Conservation (phyloP, 2,329 filamentous ascomycete genomes). For the Nothophoma quercina region DNA sequence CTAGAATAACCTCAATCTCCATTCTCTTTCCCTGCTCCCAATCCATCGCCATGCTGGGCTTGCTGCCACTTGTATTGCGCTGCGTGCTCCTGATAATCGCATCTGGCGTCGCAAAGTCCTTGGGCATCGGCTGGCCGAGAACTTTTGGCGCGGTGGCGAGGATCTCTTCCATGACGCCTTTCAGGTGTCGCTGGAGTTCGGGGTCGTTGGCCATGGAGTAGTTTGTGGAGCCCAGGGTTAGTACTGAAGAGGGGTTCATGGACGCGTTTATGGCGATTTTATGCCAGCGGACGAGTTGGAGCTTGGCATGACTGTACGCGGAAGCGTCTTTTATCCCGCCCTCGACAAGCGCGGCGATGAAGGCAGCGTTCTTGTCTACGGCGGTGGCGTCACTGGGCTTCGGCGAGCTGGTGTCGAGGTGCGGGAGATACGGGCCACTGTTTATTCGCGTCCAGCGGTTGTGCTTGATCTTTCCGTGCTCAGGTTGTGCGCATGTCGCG, state of each 20-base stretch:
- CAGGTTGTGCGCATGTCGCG: conserved; percentile 71
- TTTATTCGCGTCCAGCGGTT: conserved; percentile 78
- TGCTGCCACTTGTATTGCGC: conserved; percentile 67
- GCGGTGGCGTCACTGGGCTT: conserved; percentile 43
- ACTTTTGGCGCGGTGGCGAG: conserved; percentile 69
- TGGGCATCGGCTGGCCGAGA: conserved; percentile 67
- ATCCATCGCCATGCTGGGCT: conserved; percentile 71
- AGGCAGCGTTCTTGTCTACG: conserved; percentile 55
- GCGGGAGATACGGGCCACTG: conserved; percentile 69
- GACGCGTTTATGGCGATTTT: conserved; percentile 79
- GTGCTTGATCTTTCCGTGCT: conserved; percentile 69
- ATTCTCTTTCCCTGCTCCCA: conserved; percentile 71
- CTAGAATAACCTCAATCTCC: conserved; percentile 76
- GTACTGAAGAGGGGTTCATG: conserved; percentile 76
- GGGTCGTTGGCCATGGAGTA: conserved; percentile 70
- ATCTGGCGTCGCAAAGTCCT: conserved; percentile 67
- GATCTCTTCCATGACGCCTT: conserved; percentile 74
- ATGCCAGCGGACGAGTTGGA: conserved; percentile 77
- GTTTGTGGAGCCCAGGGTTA: conserved; percentile 70
- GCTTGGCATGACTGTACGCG: conserved; percentile 68
- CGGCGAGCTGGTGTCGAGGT: conserved; percentile 47
- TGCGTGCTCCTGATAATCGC: conserved; percentile 69
- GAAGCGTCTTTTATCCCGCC: conserved; percentile 72
- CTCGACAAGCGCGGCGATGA: conserved; percentile 64
- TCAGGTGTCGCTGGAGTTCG: conserved; percentile 68